phyloP scores from a whole-genome alignment of 2,329 filamentous ascomycete genomes.

The Apiospora koreana region DNA sequence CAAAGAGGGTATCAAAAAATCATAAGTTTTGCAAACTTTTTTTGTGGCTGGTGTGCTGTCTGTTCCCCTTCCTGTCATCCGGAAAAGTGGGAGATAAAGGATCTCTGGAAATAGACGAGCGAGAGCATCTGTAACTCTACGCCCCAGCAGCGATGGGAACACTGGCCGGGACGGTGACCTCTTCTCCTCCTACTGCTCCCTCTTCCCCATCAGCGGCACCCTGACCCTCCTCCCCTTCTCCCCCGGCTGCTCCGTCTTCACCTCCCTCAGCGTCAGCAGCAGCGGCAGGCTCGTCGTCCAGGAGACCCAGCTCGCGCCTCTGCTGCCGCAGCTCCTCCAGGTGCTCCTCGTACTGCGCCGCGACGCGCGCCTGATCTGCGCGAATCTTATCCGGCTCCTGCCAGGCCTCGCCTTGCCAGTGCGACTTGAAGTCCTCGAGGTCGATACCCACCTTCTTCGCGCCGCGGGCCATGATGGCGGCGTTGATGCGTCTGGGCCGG shows the following conservation, averaged over 20 bases:
- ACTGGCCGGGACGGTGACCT: not conserved
- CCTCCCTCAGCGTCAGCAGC: not conserved
- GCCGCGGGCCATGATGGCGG: constrained; percentile 57
- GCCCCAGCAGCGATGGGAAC: not conserved
- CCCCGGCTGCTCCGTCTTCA: not conserved
- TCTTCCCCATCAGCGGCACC: constrained; percentile 43
- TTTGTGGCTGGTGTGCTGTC: not conserved
- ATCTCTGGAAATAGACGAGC: not conserved
- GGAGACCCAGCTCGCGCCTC: constrained; percentile 31
- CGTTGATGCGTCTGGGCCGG: constrained; percentile 63
- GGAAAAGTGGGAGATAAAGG: not conserved
- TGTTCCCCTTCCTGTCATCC: not conserved
- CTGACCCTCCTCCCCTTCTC: constrained; percentile 28
- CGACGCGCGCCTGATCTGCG: constrained; percentile 48
- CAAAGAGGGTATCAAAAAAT: constrained; percentile 6
- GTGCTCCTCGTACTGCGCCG: constrained; percentile 46
- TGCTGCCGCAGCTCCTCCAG: constrained; percentile 47
- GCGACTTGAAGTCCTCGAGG: constrained; percentile 60
- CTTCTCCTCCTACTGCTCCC: constrained; percentile 38
- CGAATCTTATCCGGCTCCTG: constrained; percentile 58
- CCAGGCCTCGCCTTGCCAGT: constrained; percentile 39
- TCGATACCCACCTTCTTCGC: constrained; percentile 59
- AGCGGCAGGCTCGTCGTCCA: constrained; percentile 34
- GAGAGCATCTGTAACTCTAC: not conserved
- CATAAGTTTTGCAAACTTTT: not conserved